Percentiles rank a stretch among this genome's conserved stretches.
phyloP scores from a whole-genome alignment of 768 basidiomycete species.

The Paxillus ammoniavirescens region DNA sequence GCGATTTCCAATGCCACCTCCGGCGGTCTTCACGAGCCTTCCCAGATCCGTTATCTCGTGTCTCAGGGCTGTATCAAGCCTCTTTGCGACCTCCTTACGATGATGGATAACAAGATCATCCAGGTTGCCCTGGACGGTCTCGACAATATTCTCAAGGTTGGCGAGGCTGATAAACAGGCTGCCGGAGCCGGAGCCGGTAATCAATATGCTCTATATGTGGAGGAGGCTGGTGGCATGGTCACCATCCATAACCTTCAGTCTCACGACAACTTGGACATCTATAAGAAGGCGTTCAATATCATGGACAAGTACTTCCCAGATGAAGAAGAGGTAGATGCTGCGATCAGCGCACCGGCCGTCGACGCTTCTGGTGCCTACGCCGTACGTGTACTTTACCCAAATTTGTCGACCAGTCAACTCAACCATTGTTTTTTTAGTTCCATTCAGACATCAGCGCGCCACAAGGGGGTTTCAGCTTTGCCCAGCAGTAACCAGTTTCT shows the following conservation, averaged over 20 bases:
- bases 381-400: slow-evolving; percentile 40
- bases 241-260: slow-evolving; percentile 99
- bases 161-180: slow-evolving; percentile 89
- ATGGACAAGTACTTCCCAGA: slow-evolving; percentile 99
- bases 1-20: slow-evolving; percentile 99
- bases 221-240: slow-evolving; percentile 98
- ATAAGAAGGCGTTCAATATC: slow-evolving; percentile 99
- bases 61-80: slow-evolving; percentile 98
- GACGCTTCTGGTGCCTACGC: slow-evolving; percentile 74
- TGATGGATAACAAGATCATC: slow-evolving; percentile 99
- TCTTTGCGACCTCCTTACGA: slow-evolving; percentile 90
- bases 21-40: slow-evolving; percentile 93
- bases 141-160: slow-evolving; percentile 97
- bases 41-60: slow-evolving; percentile 97
- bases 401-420: slow-evolving; percentile 1
- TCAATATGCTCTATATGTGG: slow-evolving; percentile 91
- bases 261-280: slow-evolving; percentile 99
- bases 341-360: slow-evolving; percentile 71
- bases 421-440: slow-evolving; percentile 49
- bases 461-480: slow-evolving; percentile 96
- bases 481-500: slow-evolving; percentile 46
- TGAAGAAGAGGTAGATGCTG: slow-evolving; percentile 90
- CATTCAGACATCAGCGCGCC: slow-evolving; percentile 84
- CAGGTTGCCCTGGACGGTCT: slow-evolving; percentile 97
- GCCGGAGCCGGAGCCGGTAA: slow-evolving; percentile 82